Percentiles rank a stretch among this genome's conserved stretches.
Evolutionary conservation across 257 asterid genomes (phyloP).

Genomic region (Nicotiana noctiflora): DNA sequence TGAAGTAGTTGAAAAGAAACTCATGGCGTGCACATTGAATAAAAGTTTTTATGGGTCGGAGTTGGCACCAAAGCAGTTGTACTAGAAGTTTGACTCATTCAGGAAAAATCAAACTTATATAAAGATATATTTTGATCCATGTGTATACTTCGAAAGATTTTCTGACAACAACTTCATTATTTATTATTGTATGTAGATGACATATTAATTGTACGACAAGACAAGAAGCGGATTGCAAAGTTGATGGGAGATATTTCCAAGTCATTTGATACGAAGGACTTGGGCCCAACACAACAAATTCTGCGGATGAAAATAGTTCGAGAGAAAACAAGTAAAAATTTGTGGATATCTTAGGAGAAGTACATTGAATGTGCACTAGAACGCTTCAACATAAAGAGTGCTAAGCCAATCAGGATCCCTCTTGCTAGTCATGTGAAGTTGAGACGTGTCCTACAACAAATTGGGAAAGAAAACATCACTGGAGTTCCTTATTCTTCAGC

Average conservation of each 20-base stretch:
- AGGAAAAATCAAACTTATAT: no score
- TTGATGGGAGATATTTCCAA: not conserved
- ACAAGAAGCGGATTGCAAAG: not conserved
- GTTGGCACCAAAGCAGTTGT: no score
- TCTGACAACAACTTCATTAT: not conserved
- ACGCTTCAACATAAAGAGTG: not conserved
- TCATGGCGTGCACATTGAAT: not conserved
- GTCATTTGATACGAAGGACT: not conserved
- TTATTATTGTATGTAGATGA: not conserved
- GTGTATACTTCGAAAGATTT: not conserved
- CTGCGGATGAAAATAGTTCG: no score
- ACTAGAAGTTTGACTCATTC: no score
- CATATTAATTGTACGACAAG: not conserved
- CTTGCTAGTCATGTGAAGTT: not conserved
- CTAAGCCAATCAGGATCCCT: not conserved
- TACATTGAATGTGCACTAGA: no score
- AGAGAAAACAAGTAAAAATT: no score
- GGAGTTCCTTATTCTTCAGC: not conserved
- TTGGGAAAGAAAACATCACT: not conserved
- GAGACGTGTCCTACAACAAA: not conserved
- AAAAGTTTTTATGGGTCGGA: no score
- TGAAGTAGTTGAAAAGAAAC: not conserved
- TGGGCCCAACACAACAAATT: not conserved
- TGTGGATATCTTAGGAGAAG: no score
- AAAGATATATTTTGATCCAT: not conserved